Evolutionary conservation across 768 basidiomycete genomes (phyloP), one percentile per base, ranked within the genome.

Genomic region (Suillus weaverae): DNA sequence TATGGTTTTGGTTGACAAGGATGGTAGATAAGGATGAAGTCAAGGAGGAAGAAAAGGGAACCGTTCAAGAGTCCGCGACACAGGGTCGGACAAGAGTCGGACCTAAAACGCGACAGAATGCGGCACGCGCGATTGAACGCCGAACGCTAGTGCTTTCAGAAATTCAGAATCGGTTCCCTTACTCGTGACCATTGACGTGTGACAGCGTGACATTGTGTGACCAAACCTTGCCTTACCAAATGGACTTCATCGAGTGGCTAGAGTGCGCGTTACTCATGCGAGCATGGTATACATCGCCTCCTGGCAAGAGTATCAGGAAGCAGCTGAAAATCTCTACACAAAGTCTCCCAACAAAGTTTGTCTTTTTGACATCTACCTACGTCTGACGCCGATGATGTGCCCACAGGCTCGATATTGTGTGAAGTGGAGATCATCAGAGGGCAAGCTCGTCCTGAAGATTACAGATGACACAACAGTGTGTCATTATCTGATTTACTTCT

Each of bases 261-360:
- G 30, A 32, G n/a, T 20, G 33, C n/a, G 39, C 30, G 50, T 46
- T 16, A 44, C n/a, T 72, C 74, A 84, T 81, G 81, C 73, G 79
- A 82, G 83, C 71, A 92, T 93, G 92, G 92, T 93, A 70, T 95
- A 92, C 84, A 91, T 95, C 81, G 83, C 85, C 69, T 90, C 89
- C 78, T 95, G 93, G 93, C 90, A 92, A 78, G 89, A 94, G 72
- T 93, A 85, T 79, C 91, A 94, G 79, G 88, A 94, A 79, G 94
- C 93, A 33, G 94, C 95, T 67, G 93, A 94, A 77, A 87, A 82
- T 10, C 81, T 97, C 61, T 98, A 97, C 75, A 78, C 83, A 60
- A 89, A 87, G 72, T 89, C 92, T 16, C 95, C 95, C 1, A 83
- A 84, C 70, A 87, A 85, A 67, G 95, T 95, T 69, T 63, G 87